Percentiles rank a stretch among this genome's conserved stretches.
phyloP scores from a whole-genome alignment of 805 yeast genomes.

The Yarrowia bubula region DNA sequence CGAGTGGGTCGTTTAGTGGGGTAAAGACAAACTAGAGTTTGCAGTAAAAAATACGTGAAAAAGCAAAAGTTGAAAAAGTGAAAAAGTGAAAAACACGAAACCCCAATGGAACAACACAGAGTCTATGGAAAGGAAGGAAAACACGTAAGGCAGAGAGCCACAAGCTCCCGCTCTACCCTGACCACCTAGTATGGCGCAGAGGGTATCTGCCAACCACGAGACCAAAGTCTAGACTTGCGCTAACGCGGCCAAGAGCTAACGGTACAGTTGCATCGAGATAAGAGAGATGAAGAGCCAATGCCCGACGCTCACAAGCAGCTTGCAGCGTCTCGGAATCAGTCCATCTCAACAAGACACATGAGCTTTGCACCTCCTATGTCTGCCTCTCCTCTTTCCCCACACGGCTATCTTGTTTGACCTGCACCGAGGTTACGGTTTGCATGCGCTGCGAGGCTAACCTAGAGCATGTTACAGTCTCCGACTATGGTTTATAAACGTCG shows the following conservation, averaged over 20 bases:
- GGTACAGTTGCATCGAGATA: not conserved
- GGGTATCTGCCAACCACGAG: no score
- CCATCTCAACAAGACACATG: not conserved
- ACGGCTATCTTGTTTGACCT: conserved; percentile 14
- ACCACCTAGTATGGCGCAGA: not conserved
- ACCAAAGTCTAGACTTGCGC: not conserved
- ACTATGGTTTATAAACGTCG: conserved; percentile 1
- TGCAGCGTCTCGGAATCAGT: not conserved
- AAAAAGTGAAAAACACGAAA: not conserved
- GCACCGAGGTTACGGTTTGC: not conserved
- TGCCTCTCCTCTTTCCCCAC: conserved; percentile 16
- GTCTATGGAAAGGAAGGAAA: not conserved
- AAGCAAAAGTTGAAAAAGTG: not conserved
- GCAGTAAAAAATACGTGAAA: not conserved
- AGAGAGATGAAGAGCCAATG: not conserved
- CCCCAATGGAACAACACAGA: not conserved
- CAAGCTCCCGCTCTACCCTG: not conserved
- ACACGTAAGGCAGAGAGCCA: not conserved
- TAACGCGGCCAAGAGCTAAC: conserved; percentile 4
- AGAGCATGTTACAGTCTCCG: not conserved
- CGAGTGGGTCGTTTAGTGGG: conserved; percentile 4
- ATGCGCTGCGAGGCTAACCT: conserved; percentile 8
- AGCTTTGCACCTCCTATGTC: conserved; percentile 6
- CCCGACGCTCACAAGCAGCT: not conserved
- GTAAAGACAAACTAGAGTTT: not conserved